Evolutionary conservation across 139 green algal genomes (phyloP), one percentile per base, ranked within the genome.

Genomic region (Limnomonas spitsbergensis): DNA sequence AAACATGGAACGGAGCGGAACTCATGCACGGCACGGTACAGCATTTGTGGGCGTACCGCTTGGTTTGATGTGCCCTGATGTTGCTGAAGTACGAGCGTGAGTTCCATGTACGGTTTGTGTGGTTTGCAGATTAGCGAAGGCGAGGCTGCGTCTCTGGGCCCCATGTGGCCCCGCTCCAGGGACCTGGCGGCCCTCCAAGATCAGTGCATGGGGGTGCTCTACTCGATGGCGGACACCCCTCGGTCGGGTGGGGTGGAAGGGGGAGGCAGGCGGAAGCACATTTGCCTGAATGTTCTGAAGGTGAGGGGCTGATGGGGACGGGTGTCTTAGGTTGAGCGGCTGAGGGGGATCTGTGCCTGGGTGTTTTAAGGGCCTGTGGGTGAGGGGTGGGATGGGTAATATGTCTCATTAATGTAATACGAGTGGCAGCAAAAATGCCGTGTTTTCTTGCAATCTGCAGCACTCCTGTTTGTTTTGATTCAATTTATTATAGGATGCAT

Each of bases 141-240:
- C 2, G 82, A 86, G 69, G 82, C 73, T 0, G 36, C 40, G 29
- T 27, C 3, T 24, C 56, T 86, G 56, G 75, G 78, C 27, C 78
- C 73, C 56, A 76, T 75, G 29, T 86, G 78, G 78, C 82, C 82
- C 2, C 68, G 69, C 0, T n/a, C 74, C 24, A 61, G 69, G 0
- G 78, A 83, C 73, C 78, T 86, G 35, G 47, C 40, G 0, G 69
- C 74, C 20, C 69, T 86, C 27, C 78, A 83, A 78, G 82, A 82
- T 4, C 82, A 86, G 38, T 75, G 40, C 68, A 73, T 80, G 75
- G 71, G 29, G 38, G 74, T 80, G 26, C 40, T 78, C 29, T 74
- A 74, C 68, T 53, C 35, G 9, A 74, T 74, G 68, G 68, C 68
- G 14, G 68, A 74, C 36, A 47, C 68, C 7, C 68, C 68, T n/a